Conservation (phyloP, 176 grass and related monocot genomes). For the Aegilops tauschii region DNA sequence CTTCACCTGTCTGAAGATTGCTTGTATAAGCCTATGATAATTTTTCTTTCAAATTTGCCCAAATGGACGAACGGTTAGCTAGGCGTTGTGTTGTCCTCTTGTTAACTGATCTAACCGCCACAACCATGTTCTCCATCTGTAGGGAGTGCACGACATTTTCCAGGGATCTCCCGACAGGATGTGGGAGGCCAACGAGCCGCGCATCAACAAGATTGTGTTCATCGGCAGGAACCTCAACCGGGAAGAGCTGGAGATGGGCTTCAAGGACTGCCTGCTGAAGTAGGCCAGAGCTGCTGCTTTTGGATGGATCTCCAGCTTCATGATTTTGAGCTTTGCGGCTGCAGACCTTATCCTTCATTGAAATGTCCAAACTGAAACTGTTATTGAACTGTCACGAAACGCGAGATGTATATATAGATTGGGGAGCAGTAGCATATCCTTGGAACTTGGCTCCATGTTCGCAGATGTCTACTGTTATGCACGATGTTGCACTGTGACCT, state of each 20-base stretch:
- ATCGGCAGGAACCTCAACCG: slow-evolving; percentile 82
- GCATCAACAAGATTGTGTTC: slow-evolving; percentile 97
- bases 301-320: slow-evolving; percentile 49
- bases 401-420: not conserved
- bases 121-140: not conserved
- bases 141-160: slow-evolving; percentile 99
- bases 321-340: slow-evolving; percentile 61
- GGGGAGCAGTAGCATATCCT: not conserved
- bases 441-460: not conserved
- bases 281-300: not conserved
- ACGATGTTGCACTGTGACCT: not conserved
- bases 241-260: slow-evolving; percentile 85
- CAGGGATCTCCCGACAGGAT: slow-evolving; percentile 93
- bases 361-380: not conserved
- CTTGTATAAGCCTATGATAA: not conserved
- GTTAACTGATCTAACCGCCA: not conserved
- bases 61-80: not conserved
- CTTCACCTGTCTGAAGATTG: not conserved
- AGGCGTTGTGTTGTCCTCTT: not conserved
- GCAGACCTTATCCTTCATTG: slow-evolving; percentile 20
- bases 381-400: not conserved
- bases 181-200: slow-evolving; percentile 74
- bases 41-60: not conserved
- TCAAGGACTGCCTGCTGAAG: slow-evolving; percentile 81
- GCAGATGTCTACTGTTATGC: not conserved